These are phyloP conservation scores for Glycyrrhiza uralensis DNA, from an alignment of 306 rosid species.

Conservation along the genomic window DNA sequence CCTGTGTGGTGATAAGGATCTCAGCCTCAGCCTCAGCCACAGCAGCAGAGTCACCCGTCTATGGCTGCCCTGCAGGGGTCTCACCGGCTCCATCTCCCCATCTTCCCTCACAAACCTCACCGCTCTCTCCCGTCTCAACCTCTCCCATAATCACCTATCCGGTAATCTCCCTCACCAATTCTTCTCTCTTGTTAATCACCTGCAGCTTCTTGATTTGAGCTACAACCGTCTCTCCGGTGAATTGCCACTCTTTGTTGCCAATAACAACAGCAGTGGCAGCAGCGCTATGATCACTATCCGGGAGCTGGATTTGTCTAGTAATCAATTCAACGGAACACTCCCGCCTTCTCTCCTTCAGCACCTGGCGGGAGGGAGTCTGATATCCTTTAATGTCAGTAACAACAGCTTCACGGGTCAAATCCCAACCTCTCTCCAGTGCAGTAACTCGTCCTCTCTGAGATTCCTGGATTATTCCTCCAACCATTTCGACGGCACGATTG, in stretches of 20 bases:
- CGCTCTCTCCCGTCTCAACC: slow-evolving; percentile 49
- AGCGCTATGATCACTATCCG: slow-evolving; percentile 16
- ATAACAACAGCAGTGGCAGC: neutral
- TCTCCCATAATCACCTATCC: slow-evolving; percentile 48
- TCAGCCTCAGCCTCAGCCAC: no score
- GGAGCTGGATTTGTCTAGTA: slow-evolving; percentile 64
- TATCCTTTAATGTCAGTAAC: slow-evolving; percentile 65
- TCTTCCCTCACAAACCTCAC: slow-evolving; percentile 47
- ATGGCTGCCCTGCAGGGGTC: slow-evolving; percentile 42
- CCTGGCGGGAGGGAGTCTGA: slow-evolving; percentile 35
- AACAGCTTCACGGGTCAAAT: slow-evolving; percentile 63
- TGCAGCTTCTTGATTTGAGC: slow-evolving; percentile 52
- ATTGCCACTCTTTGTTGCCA: slow-evolving; percentile 25
- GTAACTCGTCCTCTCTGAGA: slow-evolving; percentile 33
- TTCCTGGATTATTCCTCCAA: slow-evolving; percentile 64
- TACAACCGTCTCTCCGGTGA: slow-evolving; percentile 43
- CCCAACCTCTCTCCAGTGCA: slow-evolving; percentile 48
- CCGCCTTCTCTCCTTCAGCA: slow-evolving; percentile 44
- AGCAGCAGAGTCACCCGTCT: slow-evolving; percentile 47
- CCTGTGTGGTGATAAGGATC: slow-evolving; percentile 17
- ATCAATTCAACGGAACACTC: slow-evolving; percentile 50
- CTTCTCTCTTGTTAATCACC: slow-evolving; percentile 38
- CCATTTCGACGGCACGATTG: slow-evolving; percentile 34
- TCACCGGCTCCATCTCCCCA: slow-evolving; percentile 36
- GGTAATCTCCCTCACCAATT: slow-evolving; percentile 43